These are phyloP conservation scores for Teunomyces lycoperdinae DNA, from an alignment of 805 yeast species.

Conservation along the genomic window DNA sequence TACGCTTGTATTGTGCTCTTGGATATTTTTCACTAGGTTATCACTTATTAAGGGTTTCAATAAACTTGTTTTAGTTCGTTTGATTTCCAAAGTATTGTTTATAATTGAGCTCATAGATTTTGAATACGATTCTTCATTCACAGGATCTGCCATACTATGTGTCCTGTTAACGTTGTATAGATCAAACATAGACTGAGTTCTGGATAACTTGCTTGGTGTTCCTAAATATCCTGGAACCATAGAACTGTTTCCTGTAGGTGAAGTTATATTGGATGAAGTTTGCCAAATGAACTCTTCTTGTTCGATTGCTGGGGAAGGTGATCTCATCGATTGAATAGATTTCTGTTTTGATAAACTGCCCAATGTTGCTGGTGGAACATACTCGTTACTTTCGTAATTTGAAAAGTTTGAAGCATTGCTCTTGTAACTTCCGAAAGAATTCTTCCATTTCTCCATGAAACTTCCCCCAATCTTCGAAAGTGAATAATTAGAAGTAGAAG, in stretches of 20 bases:
- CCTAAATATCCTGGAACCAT: constrained; percentile 2
- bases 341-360: constrained; percentile 20
- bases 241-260: neutral
- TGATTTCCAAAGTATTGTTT: constrained; percentile 7
- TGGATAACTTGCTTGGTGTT: constrained; percentile 21
- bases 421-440: constrained; percentile 23
- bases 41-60: constrained; percentile 19
- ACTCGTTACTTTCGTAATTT: constrained; percentile 9
- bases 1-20: constrained; percentile 16
- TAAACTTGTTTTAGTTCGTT: constrained; percentile 18
- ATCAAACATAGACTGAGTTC: constrained; percentile 38
- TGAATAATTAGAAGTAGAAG: constrained; percentile 37
- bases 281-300: constrained; percentile 28
- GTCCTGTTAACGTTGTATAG: constrained; percentile 11
- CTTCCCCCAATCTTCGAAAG: constrained; percentile 41
- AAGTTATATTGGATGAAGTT: neutral
- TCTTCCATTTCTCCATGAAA: constrained; percentile 45
- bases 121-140: neutral
- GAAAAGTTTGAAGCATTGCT: constrained; percentile 2
- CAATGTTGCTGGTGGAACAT: constrained; percentile 10
- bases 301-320: constrained; percentile 38
- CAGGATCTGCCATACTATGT: neutral
- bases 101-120: neutral
- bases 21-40: constrained; percentile 15
- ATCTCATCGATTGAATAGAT: constrained; percentile 29